These are phyloP conservation scores for Rhynchosporium secalis DNA, from an alignment of 2,329 filamentous ascomycete genomes.

Conservation along the genomic window DNA sequence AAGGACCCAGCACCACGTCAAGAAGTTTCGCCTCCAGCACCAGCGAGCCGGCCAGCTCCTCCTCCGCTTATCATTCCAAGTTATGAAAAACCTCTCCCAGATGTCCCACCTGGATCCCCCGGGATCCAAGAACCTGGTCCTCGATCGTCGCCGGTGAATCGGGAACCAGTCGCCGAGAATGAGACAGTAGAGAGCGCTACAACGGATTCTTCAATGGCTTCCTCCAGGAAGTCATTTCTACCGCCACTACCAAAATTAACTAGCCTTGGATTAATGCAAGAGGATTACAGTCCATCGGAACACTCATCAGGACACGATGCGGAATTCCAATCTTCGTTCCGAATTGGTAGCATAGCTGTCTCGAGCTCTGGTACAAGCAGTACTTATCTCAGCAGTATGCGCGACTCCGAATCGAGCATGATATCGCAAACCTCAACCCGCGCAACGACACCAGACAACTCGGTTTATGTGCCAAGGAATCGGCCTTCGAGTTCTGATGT, in stretches of 20 bases:
- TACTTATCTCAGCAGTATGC: constrained; percentile 70
- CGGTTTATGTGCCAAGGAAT: constrained; percentile 38
- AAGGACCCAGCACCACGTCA: constrained; percentile 8
- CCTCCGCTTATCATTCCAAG: constrained; percentile 48
- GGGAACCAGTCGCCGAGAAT: constrained; percentile 28
- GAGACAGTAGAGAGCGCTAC: constrained; percentile 39
- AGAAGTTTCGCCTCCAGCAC: constrained; percentile 33
- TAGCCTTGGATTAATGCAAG: constrained; percentile 49
- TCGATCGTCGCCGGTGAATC: constrained; percentile 16
- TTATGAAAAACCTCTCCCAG: constrained; percentile 68
- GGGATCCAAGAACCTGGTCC: constrained; percentile 18
- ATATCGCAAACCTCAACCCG: constrained; percentile 82
- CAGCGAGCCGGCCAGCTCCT: constrained; percentile 45
- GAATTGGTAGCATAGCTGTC: constrained; percentile 69
- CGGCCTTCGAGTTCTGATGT: constrained; percentile 67
- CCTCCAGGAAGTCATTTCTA: constrained; percentile 49
- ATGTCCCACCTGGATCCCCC: constrained; percentile 54
- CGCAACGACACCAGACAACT: constrained; percentile 78
- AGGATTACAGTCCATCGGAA: constrained; percentile 52
- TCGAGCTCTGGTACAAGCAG: constrained; percentile 77
- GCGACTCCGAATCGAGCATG: constrained; percentile 78
- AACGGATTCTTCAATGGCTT: constrained; percentile 42
- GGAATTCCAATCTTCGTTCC: constrained; percentile 54
- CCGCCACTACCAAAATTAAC: constrained; percentile 60
- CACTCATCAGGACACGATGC: constrained; percentile 47